Base-by-base conservation (phyloP, 805 yeast species). In the Limtongia smithiae region DNA sequence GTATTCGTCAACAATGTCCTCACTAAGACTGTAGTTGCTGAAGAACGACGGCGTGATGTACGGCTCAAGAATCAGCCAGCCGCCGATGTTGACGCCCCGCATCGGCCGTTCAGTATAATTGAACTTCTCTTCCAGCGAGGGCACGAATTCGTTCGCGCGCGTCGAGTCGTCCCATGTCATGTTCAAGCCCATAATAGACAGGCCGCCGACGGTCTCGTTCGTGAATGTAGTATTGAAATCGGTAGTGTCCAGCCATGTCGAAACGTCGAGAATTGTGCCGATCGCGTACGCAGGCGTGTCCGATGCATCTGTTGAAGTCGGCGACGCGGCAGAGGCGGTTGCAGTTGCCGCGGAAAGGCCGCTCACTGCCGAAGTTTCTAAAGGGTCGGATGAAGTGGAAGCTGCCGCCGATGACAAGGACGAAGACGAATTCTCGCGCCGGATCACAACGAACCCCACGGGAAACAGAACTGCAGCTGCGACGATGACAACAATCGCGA, bases 61-160 rank as follows among this genome's bases (percentile, higher is more conserved):
- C 1, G 95, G 87, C 67, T 88, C 96, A 27, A 87, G 66, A 1
- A 86, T 85, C 39, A 88, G 75, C 95, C 96, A 87, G 36, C 95
- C 95, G 50, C 95, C 95, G 20, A 88, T 67, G 62, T 83, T 82
- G 33, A 88, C 89, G 60, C 96, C 96, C 36, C 76, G 65, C 36
- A 77, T 67, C 0, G 69, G 68, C 27, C 37, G 41, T 18, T 48
- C 20, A 14, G 62, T 60, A 47, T 67, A 67, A 35, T 58, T 51
- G 44, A 65, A 65, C 4, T 38, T 21, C 17, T 53, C 44, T 39
- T 57, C 46, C n/a, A 66, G 51, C 1, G 66, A 50, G 1, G 69
- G 67, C 14, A 65, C 66, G n/a, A 42, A 20, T 1, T 44, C 31
- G 48, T 65, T 66, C 22, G 68, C 58, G 31, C 55, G 57, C 8